Evolutionary conservation across 1,284 basidiomycete genomes (phyloP).

Genomic region (Bjerkandera adusta): DNA sequence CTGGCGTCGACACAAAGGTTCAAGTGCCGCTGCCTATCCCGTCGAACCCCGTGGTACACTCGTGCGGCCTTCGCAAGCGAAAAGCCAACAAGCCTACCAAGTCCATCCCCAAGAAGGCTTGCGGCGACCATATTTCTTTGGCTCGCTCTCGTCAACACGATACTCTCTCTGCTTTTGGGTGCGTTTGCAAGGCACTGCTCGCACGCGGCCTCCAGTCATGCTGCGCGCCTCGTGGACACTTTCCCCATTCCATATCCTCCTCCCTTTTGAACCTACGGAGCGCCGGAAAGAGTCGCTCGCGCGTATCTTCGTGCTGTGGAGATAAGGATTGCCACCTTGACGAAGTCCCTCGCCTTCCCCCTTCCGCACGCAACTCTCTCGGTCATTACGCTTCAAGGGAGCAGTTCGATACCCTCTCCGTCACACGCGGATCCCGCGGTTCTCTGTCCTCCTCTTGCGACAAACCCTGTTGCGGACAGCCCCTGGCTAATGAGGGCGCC

Average conservation of each 20-base stretch:
- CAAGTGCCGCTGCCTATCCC: not conserved
- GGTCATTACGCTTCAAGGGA: not conserved
- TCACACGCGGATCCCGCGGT: not conserved
- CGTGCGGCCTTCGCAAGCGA: slow-evolving; percentile 23
- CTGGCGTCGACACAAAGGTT: not conserved
- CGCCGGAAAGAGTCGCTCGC: slow-evolving; percentile 14
- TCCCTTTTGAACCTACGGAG: slow-evolving; percentile 11
- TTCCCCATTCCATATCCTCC: slow-evolving; percentile 5
- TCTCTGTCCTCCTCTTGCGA: slow-evolving; percentile 14
- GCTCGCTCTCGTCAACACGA: slow-evolving; percentile 28
- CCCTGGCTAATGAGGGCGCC: not conserved
- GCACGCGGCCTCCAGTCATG: too few species aligned
- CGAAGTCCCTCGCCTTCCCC: too few species aligned
- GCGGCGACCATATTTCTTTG: slow-evolving; percentile 26
- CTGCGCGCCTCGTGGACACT: slow-evolving; percentile 17
- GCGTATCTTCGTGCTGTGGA: slow-evolving; percentile 22
- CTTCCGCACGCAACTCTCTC: not conserved
- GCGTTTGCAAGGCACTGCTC: slow-evolving; percentile 30
- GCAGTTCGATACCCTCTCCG: not conserved
- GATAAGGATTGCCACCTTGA: too few species aligned
- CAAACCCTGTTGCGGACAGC: slow-evolving; percentile 14
- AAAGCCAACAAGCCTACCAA: slow-evolving; percentile 4
- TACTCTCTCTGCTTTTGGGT: slow-evolving; percentile 29
- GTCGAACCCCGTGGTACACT: slow-evolving; percentile 1
- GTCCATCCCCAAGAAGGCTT: slow-evolving; percentile 23